Base-by-base conservation (phyloP, 1,284 basidiomycete species). In the Spongiforma sp. region DNA sequence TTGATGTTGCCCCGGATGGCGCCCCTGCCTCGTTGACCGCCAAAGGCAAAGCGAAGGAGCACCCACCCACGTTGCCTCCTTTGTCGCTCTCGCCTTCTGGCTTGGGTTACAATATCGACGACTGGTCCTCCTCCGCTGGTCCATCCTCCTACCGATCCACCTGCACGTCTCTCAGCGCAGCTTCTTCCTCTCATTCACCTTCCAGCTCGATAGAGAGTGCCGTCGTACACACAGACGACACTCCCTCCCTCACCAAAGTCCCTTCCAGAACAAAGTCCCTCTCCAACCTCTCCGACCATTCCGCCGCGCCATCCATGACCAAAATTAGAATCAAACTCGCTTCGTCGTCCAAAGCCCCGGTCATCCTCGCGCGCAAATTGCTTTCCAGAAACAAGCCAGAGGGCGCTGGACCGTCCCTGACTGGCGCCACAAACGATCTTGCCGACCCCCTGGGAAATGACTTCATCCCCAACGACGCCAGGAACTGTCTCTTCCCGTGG, bases 1-100 rank as follows among this genome's bases (percentile, higher is more conserved):
- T 60, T 60, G 60, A 71, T 61, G 65, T 17, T 54, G 28, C 37
- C 56, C 48, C 34, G 39, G 65, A 70, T 43, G 59, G 54, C 41
- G 50, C 61, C 48, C 30, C 59, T 65, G 70, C 75, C 71, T 70
- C 72, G 21, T 68, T 71, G 62, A 59, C 64, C 34, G 63, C 60
- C 70, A 88, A 86, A 78, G 89, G 87, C 65, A 91, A 90, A 74
- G 84, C 77, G 64, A 85, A 77, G 71, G 89, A 89, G 66, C 74
- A 76, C 36, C 83, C 88, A 48, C 87, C 89, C 64, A 81, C 81
- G 69, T 81, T 91, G 63, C 87, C 89, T 62, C 88, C 89, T 65
- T 78, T 91, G 66, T 79, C 81, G 37, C 87, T 92, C 71, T 80
- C 83, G 55, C 80, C 84, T 43, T 79, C 88, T 39, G 79, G 80